A percentile compares a stretch with the other conserved stretches of the same genome.
These are phyloP conservation scores for Haplographium delicatum DNA, from an alignment of 495 filamentous ascomycete species.

Conservation along the genomic window DNA sequence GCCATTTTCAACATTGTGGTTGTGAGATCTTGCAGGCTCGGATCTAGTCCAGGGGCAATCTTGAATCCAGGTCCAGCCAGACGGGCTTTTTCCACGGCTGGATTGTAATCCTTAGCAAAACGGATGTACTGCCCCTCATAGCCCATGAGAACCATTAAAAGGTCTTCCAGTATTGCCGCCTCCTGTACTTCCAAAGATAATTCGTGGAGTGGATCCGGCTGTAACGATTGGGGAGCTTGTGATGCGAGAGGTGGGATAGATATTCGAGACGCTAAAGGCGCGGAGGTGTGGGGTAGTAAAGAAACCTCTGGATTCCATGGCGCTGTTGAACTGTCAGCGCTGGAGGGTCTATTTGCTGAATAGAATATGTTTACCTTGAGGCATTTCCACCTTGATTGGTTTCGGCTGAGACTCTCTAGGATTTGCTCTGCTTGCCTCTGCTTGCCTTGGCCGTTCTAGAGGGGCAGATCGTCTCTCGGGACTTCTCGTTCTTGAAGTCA, in stretches of 20 bases:
- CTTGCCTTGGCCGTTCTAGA: slow-evolving; percentile 8
- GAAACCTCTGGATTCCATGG: slow-evolving; percentile 79
- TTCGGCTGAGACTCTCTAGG: slow-evolving; percentile 18
- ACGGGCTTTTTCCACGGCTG: slow-evolving; percentile 76
- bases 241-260: slow-evolving; percentile 78
- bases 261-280: slow-evolving; percentile 80
- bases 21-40: slow-evolving; percentile 82
- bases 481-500: slow-evolving; percentile 57
- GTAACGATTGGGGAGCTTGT: slow-evolving; percentile 61
- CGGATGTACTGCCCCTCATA: slow-evolving; percentile 96
- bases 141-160: slow-evolving; percentile 97
- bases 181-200: slow-evolving; percentile 79
- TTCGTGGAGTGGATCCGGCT: slow-evolving; percentile 65
- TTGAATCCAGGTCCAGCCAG: slow-evolving; percentile 75
- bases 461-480: slow-evolving; percentile 53
- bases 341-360: too few species aligned
- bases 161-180: slow-evolving; percentile 77
- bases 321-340: too few species aligned
- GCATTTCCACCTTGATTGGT: slow-evolving; percentile 13
- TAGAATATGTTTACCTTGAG: slow-evolving; percentile 26
- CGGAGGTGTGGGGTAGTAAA: slow-evolving; percentile 77
- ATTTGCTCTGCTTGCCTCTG: slow-evolving; percentile 11
- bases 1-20: slow-evolving; percentile 91
- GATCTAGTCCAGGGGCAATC: slow-evolving; percentile 79
- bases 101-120: slow-evolving; percentile 75